phyloP scores from a whole-genome alignment of 164 flowering plant species.

The Magnolia sinica region DNA sequence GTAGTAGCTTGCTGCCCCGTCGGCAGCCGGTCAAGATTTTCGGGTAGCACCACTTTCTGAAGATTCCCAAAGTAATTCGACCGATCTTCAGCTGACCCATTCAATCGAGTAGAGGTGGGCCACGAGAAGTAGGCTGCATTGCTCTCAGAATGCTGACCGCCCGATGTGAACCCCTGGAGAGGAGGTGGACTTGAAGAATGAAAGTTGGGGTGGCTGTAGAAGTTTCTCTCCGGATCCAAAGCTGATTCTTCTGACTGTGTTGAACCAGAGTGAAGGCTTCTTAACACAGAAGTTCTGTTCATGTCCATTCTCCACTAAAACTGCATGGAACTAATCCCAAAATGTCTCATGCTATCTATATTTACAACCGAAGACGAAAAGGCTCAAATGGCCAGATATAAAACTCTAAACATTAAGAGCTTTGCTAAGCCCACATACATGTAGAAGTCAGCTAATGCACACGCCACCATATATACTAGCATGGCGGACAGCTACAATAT shows the following conservation, averaged over 20 bases:
- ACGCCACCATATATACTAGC: too few species aligned
- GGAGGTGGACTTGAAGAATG: constrained; percentile 59
- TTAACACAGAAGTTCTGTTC: constrained; percentile 38
- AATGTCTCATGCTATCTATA: not conserved
- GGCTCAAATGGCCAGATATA: not conserved
- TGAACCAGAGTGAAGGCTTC: constrained; percentile 60
- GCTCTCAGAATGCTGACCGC: constrained; percentile 72
- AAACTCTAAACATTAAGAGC: too few species aligned
- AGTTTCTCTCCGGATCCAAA: constrained; percentile 69
- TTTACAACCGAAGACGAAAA: not conserved
- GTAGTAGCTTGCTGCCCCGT: constrained; percentile 85
- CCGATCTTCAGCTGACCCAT: constrained; percentile 84
- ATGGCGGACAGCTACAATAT: too few species aligned
- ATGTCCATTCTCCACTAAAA: constrained; percentile 53
- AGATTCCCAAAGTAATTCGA: constrained; percentile 88
- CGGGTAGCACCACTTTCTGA: constrained; percentile 83
- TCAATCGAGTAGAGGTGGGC: constrained; percentile 78
- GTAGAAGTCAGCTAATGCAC: too few species aligned
- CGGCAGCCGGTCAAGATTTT: constrained; percentile 66
- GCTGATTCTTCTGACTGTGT: constrained; percentile 81
- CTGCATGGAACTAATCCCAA: constrained; percentile 24
- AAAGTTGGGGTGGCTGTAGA: constrained; percentile 41
- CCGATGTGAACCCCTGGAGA: constrained; percentile 63
- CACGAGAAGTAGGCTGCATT: constrained; percentile 95
- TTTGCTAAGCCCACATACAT: too few species aligned